Conservation (phyloP, 305 asterid genomes). For the Fraxinus nigra region DNA sequence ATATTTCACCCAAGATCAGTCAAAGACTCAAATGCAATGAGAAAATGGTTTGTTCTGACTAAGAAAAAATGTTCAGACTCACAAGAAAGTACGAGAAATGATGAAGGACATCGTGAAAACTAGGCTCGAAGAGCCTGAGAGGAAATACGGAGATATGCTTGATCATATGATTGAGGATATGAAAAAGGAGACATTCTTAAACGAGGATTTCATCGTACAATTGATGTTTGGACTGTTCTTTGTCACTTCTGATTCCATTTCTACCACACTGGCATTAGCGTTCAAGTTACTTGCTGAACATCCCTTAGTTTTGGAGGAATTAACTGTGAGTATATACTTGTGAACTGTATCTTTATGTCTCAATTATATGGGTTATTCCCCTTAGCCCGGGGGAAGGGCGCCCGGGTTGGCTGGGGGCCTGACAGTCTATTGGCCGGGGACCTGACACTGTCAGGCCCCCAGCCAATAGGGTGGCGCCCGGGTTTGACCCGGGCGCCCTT, state of each 20-base stretch:
- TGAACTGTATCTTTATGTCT: not conserved
- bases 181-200: conserved; percentile 51
- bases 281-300: conserved; percentile 69
- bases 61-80: conserved; percentile 30
- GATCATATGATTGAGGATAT: conserved; percentile 65
- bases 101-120: conserved; percentile 54
- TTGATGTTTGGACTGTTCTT: conserved; percentile 52
- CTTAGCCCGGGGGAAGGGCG: too few relatives aligned
- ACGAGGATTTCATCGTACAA: conserved; percentile 70
- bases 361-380: too few relatives aligned
- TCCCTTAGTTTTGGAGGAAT: conserved; percentile 53
- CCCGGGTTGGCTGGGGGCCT: too few relatives aligned
- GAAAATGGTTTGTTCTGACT: not conserved
- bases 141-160: conserved; percentile 48
- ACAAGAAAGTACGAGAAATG: conserved; percentile 64
- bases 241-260: conserved; percentile 66
- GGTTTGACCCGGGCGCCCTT: too few relatives aligned
- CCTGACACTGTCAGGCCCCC: too few relatives aligned
- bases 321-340: conserved; percentile 40
- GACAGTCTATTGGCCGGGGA: too few relatives aligned
- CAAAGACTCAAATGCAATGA: not conserved
- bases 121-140: conserved; percentile 41
- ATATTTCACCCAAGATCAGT: not conserved
- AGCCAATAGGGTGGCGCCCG: too few relatives aligned
- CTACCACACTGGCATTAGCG: conserved; percentile 71